These are phyloP conservation scores for Stygiomarasmius scandens DNA, from an alignment of 1,284 basidiomycete species.

Conservation along the genomic window DNA sequence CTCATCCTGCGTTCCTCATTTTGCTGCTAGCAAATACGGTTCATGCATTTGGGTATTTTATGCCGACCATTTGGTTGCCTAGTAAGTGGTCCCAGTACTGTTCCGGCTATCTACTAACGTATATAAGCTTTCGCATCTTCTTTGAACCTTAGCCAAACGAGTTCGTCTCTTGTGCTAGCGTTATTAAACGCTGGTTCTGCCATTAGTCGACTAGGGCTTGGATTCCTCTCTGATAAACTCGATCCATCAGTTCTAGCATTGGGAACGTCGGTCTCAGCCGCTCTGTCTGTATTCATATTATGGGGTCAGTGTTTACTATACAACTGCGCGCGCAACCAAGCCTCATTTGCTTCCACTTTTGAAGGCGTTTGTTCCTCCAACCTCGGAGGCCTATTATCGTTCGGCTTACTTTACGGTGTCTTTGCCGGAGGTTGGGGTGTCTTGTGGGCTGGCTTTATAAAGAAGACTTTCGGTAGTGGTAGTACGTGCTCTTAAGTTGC, in stretches of 20 bases:
- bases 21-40: conserved; percentile 35
- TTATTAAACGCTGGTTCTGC: conserved; percentile 33
- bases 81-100: conserved; percentile 23
- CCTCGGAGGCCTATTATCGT: conserved; percentile 36
- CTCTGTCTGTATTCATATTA: conserved; percentile 37
- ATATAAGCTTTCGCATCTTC: conserved; percentile 32
- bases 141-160: conserved; percentile 26
- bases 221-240: conserved; percentile 37
- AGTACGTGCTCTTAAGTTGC: too few species aligned
- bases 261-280: conserved; percentile 28
- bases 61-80: conserved; percentile 39
- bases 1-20: conserved; percentile 30
- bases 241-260: conserved; percentile 39
- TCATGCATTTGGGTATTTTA: conserved; percentile 35
- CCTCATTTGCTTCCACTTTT: neutral
- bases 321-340: neutral
- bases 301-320: conserved; percentile 31
- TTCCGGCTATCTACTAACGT: neutral
- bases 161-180: conserved; percentile 30
- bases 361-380: conserved; percentile 29
- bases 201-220: conserved; percentile 34
- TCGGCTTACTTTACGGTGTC: conserved; percentile 36
- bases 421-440: conserved; percentile 40
- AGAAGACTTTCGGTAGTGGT: neutral
- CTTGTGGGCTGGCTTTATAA: conserved; percentile 36